Evolutionary conservation across 176 grass and related monocot genomes (phyloP).

Genomic region (Triticum turgidum): DNA sequence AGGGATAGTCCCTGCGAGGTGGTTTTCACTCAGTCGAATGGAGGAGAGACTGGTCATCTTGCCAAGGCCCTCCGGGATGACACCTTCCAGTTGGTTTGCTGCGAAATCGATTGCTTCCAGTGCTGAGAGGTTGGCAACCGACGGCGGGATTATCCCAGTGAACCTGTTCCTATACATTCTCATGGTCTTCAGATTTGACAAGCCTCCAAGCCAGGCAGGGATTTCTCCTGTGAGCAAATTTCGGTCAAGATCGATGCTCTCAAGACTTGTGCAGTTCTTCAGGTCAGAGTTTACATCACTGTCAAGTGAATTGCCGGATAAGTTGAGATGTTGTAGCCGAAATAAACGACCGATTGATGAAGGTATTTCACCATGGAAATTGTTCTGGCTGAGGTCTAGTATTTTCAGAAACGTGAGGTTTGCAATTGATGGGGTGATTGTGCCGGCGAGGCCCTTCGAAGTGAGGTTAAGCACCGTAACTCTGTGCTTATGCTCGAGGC

Average conservation of each 20-base stretch:
- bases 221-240: conserved; percentile 17
- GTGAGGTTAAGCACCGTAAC: conserved; percentile 10
- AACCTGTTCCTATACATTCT: not conserved
- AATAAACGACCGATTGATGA: not conserved
- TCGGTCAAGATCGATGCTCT: not conserved
- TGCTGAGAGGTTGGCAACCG: not conserved
- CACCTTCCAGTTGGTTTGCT: conserved; percentile 1
- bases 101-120: not conserved
- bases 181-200: not conserved
- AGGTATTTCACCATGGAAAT: conserved; percentile 23
- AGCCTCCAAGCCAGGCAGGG: conserved; percentile 9
- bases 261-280: conserved; percentile 22
- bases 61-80: conserved; percentile 9
- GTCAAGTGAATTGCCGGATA: conserved; percentile 10
- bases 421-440: conserved; percentile 3
- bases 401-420: conserved; percentile 30
- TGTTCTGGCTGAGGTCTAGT: conserved; percentile 3
- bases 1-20: conserved; percentile 36
- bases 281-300: not conserved
- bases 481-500: not conserved
- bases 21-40: not conserved
- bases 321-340: conserved; percentile 7
- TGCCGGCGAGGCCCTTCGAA: not conserved
- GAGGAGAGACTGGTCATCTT: not conserved
- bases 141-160: conserved; percentile 13